These are phyloP conservation scores for Tulasnella sp. DNA, from an alignment of 768 basidiomycete species.

Conservation along the genomic window DNA sequence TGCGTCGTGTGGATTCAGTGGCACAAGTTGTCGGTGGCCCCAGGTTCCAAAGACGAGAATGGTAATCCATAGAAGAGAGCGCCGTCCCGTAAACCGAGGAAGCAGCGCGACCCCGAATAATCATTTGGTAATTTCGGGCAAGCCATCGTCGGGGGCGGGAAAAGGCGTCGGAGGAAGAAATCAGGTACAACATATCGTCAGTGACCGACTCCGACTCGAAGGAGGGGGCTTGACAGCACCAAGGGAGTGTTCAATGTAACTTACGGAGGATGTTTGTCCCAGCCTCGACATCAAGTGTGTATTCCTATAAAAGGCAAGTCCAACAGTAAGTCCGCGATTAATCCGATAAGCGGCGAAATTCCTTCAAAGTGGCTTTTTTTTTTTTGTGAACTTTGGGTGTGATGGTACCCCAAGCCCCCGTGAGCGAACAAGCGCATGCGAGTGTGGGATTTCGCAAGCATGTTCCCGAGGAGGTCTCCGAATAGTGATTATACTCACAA, in stretches of 20 bases:
- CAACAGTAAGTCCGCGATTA: background rate
- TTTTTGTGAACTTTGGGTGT: background rate
- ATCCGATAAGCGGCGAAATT: background rate
- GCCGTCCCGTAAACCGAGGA: background rate
- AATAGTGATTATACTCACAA: constrained; percentile 1
- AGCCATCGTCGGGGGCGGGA: background rate
- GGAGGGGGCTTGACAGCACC: background rate
- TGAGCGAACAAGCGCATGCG: background rate
- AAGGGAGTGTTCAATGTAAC: background rate
- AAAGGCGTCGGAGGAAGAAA: background rate
- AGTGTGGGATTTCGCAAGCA: background rate
- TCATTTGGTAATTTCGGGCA: background rate
- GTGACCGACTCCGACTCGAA: background rate
- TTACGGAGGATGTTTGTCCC: background rate
- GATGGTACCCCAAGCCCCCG: background rate
- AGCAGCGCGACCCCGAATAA: background rate
- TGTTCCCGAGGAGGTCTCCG: background rate
- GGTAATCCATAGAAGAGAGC: background rate
- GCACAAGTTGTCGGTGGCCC: background rate
- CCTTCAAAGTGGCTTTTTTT: background rate
- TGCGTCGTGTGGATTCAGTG: background rate
- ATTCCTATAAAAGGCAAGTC: background rate
- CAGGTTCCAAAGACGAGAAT: background rate
- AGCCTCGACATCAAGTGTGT: background rate
- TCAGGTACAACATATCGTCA: background rate